A percentile compares a stretch with the other conserved stretches of the same genome.
Evolutionary conservation across 208 protist genomes (phyloP).

Genomic region (Polymyxa betae): DNA sequence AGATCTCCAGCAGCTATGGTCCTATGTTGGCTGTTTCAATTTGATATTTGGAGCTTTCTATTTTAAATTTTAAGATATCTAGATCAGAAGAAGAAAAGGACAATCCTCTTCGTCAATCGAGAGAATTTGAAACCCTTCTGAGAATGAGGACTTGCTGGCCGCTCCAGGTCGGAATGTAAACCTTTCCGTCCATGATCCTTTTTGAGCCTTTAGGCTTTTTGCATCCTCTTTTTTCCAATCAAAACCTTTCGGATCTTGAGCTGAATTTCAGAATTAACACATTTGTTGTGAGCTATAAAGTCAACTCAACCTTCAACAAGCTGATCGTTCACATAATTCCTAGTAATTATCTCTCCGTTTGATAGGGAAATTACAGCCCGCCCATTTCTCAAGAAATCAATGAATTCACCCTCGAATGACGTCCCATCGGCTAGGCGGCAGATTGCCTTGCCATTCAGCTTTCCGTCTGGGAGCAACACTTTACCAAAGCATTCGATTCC

Average conservation of each 20-base stretch:
- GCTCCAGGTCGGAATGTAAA: background rate
- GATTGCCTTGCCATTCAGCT: background rate
- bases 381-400: too few species aligned
- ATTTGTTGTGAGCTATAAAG: background rate
- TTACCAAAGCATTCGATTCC: background rate
- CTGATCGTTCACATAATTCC: background rate
- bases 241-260: background rate
- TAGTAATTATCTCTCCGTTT: too few species aligned
- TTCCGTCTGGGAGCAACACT: background rate
- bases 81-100: conserved; percentile 19
- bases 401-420: background rate
- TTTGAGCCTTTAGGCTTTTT: too few species aligned
- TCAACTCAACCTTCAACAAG: conserved; percentile 13
- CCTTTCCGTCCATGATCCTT: too few species aligned
- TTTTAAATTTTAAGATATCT: too few species aligned
- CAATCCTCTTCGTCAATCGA: conserved; percentile 13
- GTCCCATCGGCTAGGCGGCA: background rate
- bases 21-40: too few species aligned
- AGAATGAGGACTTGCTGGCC: background rate
- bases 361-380: too few species aligned
- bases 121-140: conserved; percentile 11
- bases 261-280: background rate
- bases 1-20: too few species aligned
- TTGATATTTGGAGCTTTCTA: too few species aligned
- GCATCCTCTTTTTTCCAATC: too few species aligned